Base-by-base conservation (phyloP, 2,329 filamentous ascomycete species). In the Acephala macrosclerotiorum region DNA sequence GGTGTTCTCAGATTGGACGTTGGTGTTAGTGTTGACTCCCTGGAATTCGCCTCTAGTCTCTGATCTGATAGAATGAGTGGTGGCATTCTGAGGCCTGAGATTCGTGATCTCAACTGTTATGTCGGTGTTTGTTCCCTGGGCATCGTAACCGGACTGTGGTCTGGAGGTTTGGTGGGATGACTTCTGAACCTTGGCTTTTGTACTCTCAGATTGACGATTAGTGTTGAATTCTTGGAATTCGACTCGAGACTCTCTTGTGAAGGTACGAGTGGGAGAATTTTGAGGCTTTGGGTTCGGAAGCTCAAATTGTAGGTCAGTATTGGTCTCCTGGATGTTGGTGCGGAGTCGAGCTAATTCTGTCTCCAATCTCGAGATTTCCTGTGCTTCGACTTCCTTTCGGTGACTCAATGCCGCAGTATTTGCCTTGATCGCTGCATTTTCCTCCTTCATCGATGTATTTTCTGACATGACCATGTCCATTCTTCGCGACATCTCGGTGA, bases 401-500 rank as follows among this genome's bases (percentile, higher is more conserved):
- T 53, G 26, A 12, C 18, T 26, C 25, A 53, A 18, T 5, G 49
- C 49, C 25, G 49, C 49, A 53, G 18, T 53, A 22, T 53, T 18
- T 29, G 49, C 49, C 26, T 33, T 53, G 12, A 53, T 53, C 11
- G 49, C 12, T 26, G 49, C 49, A 29, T 33, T 29, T n/a, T 53
- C 49, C 12, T 22, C 49, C 26, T 53, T 53, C 12, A 53, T 53
- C 25, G 25, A 14, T 14, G 49, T 53, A 33, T 53, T 53, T 22
- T 53, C 49, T 29, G 49, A 16, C 49, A 53, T 33, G 14, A 53
- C 49, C 9, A 18, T 33, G 4, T 53, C 49, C 3, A 53, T 33
- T n/a, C n/a, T 26, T 53, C 49, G 49, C 12, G 49, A 53, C 49
- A 53, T 53, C 49, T 53, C 49, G 25, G 25, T 53, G 12, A 53